A percentile compares a stretch with the other conserved stretches of the same genome.
These are phyloP conservation scores for Apiotrichum porosum DNA, from an alignment of 1,284 basidiomycete genomes.

Conservation along the genomic window DNA sequence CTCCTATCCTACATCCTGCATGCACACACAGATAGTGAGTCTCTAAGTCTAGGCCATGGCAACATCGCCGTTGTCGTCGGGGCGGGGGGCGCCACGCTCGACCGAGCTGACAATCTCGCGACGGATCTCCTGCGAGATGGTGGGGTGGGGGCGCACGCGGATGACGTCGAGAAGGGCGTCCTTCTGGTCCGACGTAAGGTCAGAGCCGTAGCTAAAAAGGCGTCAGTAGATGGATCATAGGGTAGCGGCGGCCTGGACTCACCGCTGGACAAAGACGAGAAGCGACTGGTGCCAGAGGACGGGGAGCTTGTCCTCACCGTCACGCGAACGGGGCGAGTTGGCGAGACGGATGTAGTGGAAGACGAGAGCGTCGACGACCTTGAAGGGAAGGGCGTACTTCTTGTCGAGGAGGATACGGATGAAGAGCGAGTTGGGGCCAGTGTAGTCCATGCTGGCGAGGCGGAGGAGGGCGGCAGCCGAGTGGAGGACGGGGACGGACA, in stretches of 20 bases:
- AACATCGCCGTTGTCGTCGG: conserved; percentile 43
- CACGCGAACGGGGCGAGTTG: conserved; percentile 73
- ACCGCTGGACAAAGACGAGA: conserved; percentile 91
- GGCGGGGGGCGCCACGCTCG: conserved; percentile 50
- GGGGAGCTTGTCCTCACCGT: conserved; percentile 62
- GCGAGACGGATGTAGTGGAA: conserved; percentile 97
- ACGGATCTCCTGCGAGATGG: conserved; percentile 85
- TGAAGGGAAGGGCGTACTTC: conserved; percentile 96
- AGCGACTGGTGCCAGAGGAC: conserved; percentile 98
- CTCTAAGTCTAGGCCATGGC: conserved; percentile 28
- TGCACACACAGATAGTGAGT: background rate
- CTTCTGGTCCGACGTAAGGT: conserved; percentile 95
- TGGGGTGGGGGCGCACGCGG: conserved; percentile 76
- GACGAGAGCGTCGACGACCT: conserved; percentile 93
- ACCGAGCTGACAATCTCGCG: conserved; percentile 62
- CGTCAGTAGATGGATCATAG: background rate
- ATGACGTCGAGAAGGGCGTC: conserved; percentile 93
- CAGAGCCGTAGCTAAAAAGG: conserved; percentile 68
- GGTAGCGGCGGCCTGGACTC: too few relatives aligned
- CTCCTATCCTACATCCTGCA: background rate
- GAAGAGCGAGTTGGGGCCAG: conserved; percentile 91
- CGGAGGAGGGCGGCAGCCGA: conserved; percentile 92
- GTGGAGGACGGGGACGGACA: conserved; percentile 91
- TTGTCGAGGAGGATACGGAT: conserved; percentile 97
- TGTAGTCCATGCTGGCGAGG: conserved; percentile 94